These are phyloP conservation scores for Fraxinus xanthoxyloides DNA, from an alignment of 305 asterid genomes.

Conservation along the genomic window DNA sequence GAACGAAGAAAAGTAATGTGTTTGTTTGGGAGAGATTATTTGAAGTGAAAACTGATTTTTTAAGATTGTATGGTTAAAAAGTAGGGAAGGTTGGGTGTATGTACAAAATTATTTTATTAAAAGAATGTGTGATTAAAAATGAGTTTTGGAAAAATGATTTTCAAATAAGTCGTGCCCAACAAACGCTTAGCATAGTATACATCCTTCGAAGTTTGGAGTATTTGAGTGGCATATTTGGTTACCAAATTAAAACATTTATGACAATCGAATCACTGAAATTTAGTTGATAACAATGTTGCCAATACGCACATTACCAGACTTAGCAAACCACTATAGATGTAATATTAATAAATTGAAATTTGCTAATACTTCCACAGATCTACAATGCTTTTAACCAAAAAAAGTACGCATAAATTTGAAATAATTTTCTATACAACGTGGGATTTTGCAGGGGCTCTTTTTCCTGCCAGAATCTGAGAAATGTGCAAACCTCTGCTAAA, in stretches of 20 bases:
- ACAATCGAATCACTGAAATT: not conserved
- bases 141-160: not conserved
- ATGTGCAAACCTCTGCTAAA: slow-evolving; percentile 87
- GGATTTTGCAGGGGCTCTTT: slow-evolving; percentile 20
- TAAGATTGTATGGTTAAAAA: not conserved
- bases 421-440: not conserved
- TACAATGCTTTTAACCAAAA: not conserved
- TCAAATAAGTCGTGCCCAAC: not conserved
- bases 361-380: not conserved
- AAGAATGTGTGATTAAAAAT: not conserved
- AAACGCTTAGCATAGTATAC: not conserved
- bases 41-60: not conserved
- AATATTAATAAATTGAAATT: not conserved
- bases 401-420: not conserved
- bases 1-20: not conserved
- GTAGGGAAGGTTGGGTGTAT: not conserved
- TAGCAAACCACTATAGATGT: not conserved
- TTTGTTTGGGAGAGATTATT: not conserved
- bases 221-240: not conserved
- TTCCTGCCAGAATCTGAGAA: slow-evolving; percentile 80
- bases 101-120: too few relatives aligned
- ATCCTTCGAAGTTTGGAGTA: not conserved
- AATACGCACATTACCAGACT: not conserved
- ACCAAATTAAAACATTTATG: not conserved
- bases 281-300: not conserved